Evolutionary conservation across 306 rosid genomes (phyloP), one percentile per base, ranked within the genome.

Genomic region (Trifolium dubium): DNA sequence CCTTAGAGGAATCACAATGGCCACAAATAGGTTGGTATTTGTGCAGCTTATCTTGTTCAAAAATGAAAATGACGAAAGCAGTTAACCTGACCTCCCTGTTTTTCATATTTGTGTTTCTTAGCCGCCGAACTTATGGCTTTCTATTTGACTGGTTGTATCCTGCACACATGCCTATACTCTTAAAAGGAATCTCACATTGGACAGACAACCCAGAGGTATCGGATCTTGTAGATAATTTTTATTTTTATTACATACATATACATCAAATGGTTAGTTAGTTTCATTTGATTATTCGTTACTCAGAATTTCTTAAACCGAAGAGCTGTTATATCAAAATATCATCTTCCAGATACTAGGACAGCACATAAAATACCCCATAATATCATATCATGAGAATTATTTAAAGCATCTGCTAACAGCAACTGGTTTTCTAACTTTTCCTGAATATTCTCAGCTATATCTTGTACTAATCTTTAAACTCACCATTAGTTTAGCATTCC

Each of bases 111-210:
- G 56, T 53, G 32, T 76, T 18, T 75, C 74, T 49, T 89, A 95
- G 99, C 82, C 98, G 99, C 67, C 90, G 99, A 77, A 90, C 96
- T 17, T 95, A 85, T 49, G 98, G 98, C 72, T 86, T 95, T 82
- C 87, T 95, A 64, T 95, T 95, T 91, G 98, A 91, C 88, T 94
- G 98, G 98, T 75, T 94, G 71, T 94, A 94, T 82, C 95, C 98
- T 72, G 91, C 91, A 9, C 96, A 94, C 84, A 84, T 92, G 96
- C 92, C 89, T 53, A 88, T 89, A 63, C 89, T 94, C 77, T 81
- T 91, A 85, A 90, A 86, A 85, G 97, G 98, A 83, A 86, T 94
- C 85, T 87, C 93, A 3, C 94, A 91, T 34, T 94, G 98, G 98
- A 83, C 90, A 11, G 99, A 95, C 78, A 92, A 88, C 82, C 99